Evolutionary conservation across 768 basidiomycete genomes (phyloP), one percentile per base, ranked within the genome.

Genomic region (Fomitopsis pulvina): DNA sequence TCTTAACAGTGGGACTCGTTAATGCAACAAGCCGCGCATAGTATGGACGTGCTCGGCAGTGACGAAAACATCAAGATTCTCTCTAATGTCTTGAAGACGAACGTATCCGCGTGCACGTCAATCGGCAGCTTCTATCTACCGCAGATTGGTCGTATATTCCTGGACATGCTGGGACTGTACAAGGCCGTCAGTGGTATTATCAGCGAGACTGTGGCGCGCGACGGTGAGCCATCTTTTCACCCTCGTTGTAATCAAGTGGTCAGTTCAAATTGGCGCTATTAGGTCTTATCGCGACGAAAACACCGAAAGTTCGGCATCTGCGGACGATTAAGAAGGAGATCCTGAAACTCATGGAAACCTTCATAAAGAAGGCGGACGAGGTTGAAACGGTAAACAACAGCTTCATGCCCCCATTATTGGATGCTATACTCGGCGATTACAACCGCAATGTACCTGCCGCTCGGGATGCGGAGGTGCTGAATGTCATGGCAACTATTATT

Each of bases 321-420:
- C 78, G 96, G 53, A 97, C 95, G 2, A 94, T 99, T 58, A 98
- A 98, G 74, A 98, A 98, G 71, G 96, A 99, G 66, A 92, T 98
- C 41, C 68, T 99, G 56, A 94, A 92, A 72, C 70, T 97, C 46
- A 94, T 98, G 80, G 96, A 99, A 67, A 96, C 91, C 0, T 98
- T 97, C 66, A 86, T 98, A 67, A 89, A 85, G 70, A 94, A 93
- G 69, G 93, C 96, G 10, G 96, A 97, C 66, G 95, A 99, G 61
- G 76, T 96, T 28, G 95, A 98, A 45, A 80, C 87, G 11, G 91
- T 97, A 45, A 97, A 95, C 65, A 72, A 66, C 57, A 93, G 85
- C 61, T 85, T 98, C 63, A 94, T 98, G 68, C 96, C 96, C 18
- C 92, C 91, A 21, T 71, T 99, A 45, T 75, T 99, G 40, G 96